Percentiles rank a stretch among this genome's conserved stretches.
Conservation (phyloP, 805 yeast genomes). For the Yarrowia sp. region DNA sequence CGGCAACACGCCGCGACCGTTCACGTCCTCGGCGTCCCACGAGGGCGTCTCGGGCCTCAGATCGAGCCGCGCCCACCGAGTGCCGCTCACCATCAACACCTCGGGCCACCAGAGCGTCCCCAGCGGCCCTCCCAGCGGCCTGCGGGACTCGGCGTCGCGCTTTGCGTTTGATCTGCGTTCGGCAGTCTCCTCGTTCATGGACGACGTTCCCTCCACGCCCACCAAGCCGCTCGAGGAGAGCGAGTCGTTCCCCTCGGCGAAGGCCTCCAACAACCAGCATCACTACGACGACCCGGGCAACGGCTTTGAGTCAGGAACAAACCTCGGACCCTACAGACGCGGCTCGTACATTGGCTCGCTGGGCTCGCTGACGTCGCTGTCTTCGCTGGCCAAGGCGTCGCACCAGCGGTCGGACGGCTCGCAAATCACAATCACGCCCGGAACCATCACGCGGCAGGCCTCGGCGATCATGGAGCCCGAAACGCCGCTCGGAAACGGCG, state of each 20-base stretch:
- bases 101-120: slow-evolving; percentile 1
- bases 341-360: slow-evolving; percentile 6
- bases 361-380: slow-evolving; percentile 9
- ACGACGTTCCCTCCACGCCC: slow-evolving; percentile 20
- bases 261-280: neutral
- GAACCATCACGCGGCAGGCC: neutral
- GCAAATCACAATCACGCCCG: slow-evolving; percentile 21
- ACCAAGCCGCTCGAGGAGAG: slow-evolving; percentile 5
- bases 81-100: slow-evolving; percentile 16
- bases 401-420: slow-evolving; percentile 23
- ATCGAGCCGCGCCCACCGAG: neutral
- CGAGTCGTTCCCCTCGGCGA: neutral
- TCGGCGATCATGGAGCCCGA: slow-evolving; percentile 12
- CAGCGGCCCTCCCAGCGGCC: slow-evolving; percentile 12
- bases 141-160: slow-evolving; percentile 4
- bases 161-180: slow-evolving; percentile 22
- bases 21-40: neutral
- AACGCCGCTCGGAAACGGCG: slow-evolving; percentile 1
- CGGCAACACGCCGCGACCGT: neutral
- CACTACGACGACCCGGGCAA: too few relatives aligned
- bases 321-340: neutral
- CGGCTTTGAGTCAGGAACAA: too few relatives aligned
- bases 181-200: slow-evolving; percentile 20
- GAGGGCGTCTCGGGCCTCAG: neutral
- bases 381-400: neutral